Evolutionary conservation across 2,329 filamentous ascomycete genomes (phyloP).

Genomic region (Paecilomyces sp.): DNA sequence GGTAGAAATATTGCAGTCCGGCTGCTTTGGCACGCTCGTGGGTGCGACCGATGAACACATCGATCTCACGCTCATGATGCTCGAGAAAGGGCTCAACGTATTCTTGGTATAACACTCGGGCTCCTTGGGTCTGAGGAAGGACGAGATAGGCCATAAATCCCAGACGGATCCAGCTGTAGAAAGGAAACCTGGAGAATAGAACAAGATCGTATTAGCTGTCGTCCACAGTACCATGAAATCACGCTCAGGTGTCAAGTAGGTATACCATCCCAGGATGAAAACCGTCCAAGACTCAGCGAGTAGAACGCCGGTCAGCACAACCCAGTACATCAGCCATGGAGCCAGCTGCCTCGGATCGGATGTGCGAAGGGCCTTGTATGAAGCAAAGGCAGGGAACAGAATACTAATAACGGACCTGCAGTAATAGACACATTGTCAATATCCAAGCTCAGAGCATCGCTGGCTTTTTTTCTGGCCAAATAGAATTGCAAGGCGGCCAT

Average conservation of each 20-base stretch:
- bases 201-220: slow-evolving; percentile 1
- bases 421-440: slow-evolving; percentile 16
- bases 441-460: slow-evolving; percentile 1
- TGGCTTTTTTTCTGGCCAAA: background rate
- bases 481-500: background rate
- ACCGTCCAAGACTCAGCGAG: slow-evolving; percentile 80
- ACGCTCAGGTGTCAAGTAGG: background rate
- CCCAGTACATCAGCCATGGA: slow-evolving; percentile 99
- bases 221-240: background rate
- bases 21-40: slow-evolving; percentile 73
- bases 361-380: slow-evolving; percentile 94
- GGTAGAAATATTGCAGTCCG: slow-evolving; percentile 68
- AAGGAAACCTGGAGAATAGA: slow-evolving; percentile 61
- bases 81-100: slow-evolving; percentile 83
- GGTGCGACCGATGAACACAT: slow-evolving; percentile 74
- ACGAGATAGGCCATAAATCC: slow-evolving; percentile 88
- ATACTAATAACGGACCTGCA: slow-evolving; percentile 76
- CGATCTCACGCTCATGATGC: slow-evolving; percentile 81
- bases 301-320: slow-evolving; percentile 74
- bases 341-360: slow-evolving; percentile 81
- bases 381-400: slow-evolving; percentile 91
- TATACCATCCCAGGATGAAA: slow-evolving; percentile 75
- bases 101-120: slow-evolving; percentile 73
- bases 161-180: slow-evolving; percentile 87
- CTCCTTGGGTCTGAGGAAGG: slow-evolving; percentile 94